Evolutionary conservation across 1,284 basidiomycete genomes (phyloP), one percentile per base, ranked within the genome.

Genomic region (Ceratobasidium sp.): DNA sequence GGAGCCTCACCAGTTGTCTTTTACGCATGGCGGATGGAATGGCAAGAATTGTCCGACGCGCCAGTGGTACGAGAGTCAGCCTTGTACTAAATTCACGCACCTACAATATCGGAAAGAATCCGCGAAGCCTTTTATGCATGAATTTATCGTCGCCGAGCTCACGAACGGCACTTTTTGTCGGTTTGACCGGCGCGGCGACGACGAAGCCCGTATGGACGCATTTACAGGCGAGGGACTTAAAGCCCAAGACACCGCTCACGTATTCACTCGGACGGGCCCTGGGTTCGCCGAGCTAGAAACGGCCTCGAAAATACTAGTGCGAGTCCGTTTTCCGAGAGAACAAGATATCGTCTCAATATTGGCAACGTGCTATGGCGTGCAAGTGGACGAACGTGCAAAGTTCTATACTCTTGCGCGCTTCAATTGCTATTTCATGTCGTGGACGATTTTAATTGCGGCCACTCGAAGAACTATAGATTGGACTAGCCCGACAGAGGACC

Each of bases 401-500:
- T 54, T 44, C 2, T 71, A 71, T 24, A 71, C 41, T n/a, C 15
- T 71, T 2, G 44, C 41, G 7, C 56, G 24, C 9, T 71, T 71
- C 56, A 71, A 71, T 31, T 71, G 67, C 56, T 71, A 59, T 22
- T 71, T 71, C 19, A 31, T 71, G 41, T 59, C 67, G 3, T 71
- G 67, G 67, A 60, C 67, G 19, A 71, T 71, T 48, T 44, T 63
- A 3, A 45, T 47, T 17, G 47, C 60, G 11, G 29, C 60, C 11
- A 44, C 45, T 63, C 44, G 60, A 15, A 24, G 22, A 9, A 63
- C 60, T 11, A 27, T 47, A 15, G 60, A 63, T 29, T 63, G 60
- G 60, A 47, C 60, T 5, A 45, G 6, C n/a, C 17, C 47, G 24
- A 47, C 22, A 7, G 14, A 44, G 17, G 60, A 63, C 14, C 36